Percentiles rank a stretch among this genome's conserved stretches.
These are phyloP conservation scores for Dactylellina drechsleri DNA, from an alignment of 2,329 filamentous ascomycete genomes.

Conservation along the genomic window DNA sequence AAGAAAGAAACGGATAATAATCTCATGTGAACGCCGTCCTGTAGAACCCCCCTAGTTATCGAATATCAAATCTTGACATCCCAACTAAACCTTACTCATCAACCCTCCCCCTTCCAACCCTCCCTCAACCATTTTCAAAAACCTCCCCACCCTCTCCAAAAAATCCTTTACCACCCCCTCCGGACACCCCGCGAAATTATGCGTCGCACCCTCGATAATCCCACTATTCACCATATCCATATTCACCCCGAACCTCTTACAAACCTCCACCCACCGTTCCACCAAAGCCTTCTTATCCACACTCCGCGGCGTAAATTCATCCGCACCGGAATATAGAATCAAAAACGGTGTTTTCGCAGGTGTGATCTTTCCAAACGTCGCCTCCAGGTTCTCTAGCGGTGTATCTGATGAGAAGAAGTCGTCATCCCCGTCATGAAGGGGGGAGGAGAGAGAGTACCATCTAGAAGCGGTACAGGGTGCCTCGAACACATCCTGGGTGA, in stretches of 20 bases:
- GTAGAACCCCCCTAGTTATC: neutral
- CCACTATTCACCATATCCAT: slow-evolving; percentile 66
- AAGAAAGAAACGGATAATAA: neutral
- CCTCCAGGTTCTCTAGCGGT: slow-evolving; percentile 67
- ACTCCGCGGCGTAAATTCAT: slow-evolving; percentile 71
- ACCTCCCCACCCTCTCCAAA: slow-evolving; percentile 66
- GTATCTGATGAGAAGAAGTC: slow-evolving; percentile 89
- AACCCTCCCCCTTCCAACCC: slow-evolving; percentile 13
- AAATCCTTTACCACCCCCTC: slow-evolving; percentile 66
- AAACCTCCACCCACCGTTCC: slow-evolving; percentile 67
- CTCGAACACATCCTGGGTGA: slow-evolving; percentile 58
- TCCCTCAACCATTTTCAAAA: slow-evolving; percentile 61
- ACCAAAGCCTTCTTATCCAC: slow-evolving; percentile 71
- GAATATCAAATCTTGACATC: neutral
- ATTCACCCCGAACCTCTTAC: slow-evolving; percentile 62
- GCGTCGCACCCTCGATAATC: slow-evolving; percentile 65
- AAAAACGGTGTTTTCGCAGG: slow-evolving; percentile 68
- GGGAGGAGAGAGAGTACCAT: slow-evolving; percentile 70
- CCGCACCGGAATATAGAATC: slow-evolving; percentile 73
- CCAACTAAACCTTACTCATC: slow-evolving; percentile 30
- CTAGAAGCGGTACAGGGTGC: slow-evolving; percentile 68
- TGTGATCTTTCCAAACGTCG: slow-evolving; percentile 74
- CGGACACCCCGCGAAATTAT: slow-evolving; percentile 66
- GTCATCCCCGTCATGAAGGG: slow-evolving; percentile 74
- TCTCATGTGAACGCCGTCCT: slow-evolving; percentile 4